Conservation (phyloP, 805 yeast species). For the Priceomyces castillae region DNA sequence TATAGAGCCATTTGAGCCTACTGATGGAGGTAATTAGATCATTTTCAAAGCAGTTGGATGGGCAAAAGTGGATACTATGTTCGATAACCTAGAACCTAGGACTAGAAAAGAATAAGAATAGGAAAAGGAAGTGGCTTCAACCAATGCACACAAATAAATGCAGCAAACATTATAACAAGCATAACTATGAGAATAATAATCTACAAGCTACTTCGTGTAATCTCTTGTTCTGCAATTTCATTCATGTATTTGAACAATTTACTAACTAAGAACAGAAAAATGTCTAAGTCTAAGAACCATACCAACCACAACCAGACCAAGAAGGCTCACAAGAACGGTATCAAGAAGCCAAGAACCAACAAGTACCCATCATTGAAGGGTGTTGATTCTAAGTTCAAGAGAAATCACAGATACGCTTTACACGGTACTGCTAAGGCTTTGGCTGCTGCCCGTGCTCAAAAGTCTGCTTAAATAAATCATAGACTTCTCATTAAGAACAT, state of each 20-base stretch:
- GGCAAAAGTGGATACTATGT: too few species aligned
- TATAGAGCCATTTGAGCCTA: too few species aligned
- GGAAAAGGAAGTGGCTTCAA: too few species aligned
- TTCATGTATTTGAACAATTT: not conserved
- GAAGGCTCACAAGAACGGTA: conserved; percentile 99
- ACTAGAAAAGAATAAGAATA: too few species aligned
- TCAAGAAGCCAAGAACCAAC: conserved; percentile 98
- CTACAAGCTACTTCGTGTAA: too few species aligned
- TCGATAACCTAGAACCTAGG: too few species aligned
- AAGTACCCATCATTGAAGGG: conserved; percentile 98
- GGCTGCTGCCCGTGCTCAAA: conserved; percentile 73
- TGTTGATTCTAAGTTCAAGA: conserved; percentile 98
- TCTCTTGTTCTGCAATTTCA: too few species aligned
- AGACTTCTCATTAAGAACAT: not conserved
- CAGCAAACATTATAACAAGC: too few species aligned
- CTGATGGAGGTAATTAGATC: too few species aligned
- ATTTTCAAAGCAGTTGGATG: too few species aligned
- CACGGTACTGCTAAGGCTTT: conserved; percentile 96
- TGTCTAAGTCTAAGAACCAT: conserved; percentile 99
- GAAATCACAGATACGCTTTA: conserved; percentile 99
- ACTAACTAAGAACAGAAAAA: conserved; percentile 37
- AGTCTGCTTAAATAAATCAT: conserved; percentile 33
- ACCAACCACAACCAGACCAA: conserved; percentile 99
- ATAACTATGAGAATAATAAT: too few species aligned
- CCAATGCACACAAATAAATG: too few species aligned